Percentiles rank a stretch among this genome's conserved stretches.
phyloP scores from a whole-genome alignment of 257 asterid species.

The Solanum ossicruentum region DNA sequence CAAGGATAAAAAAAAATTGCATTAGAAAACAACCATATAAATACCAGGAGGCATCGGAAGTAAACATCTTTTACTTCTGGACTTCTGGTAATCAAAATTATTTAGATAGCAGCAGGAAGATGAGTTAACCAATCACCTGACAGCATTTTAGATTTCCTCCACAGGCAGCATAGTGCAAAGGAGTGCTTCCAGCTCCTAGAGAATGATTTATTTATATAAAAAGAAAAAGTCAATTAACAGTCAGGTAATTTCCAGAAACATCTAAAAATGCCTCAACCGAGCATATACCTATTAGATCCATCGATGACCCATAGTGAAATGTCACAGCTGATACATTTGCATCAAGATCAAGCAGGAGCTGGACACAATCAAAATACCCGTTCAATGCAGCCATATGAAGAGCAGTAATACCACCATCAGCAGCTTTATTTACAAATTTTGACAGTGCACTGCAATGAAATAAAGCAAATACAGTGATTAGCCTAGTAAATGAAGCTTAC shows the following conservation, averaged over 20 bases:
- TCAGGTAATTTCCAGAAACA: neutral
- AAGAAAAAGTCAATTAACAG: neutral
- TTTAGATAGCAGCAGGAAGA: neutral
- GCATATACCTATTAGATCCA: slow-evolving; percentile 79
- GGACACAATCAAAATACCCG: slow-evolving; percentile 93
- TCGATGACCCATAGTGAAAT: slow-evolving; percentile 88
- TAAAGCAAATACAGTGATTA: neutral
- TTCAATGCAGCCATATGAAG: slow-evolving; percentile 98
- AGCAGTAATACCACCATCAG: slow-evolving; percentile 97
- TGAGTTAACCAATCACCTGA: slow-evolving; percentile 40
- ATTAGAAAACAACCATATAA: neutral
- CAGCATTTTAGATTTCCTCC: slow-evolving; percentile 97
- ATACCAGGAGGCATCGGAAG: neutral
- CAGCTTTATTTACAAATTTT: slow-evolving; percentile 87
- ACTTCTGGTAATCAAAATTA: neutral
- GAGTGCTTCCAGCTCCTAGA: slow-evolving; percentile 95
- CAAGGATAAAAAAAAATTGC: neutral
- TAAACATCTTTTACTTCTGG: neutral
- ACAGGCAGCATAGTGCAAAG: slow-evolving; percentile 97
- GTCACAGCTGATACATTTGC: slow-evolving; percentile 75
- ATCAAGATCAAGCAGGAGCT: slow-evolving; percentile 85
- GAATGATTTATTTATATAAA: neutral
- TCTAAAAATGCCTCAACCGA: neutral
- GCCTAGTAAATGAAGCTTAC: neutral
- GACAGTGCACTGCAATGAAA: slow-evolving; percentile 51